phyloP scores from a whole-genome alignment of 768 basidiomycete species.

The Grammothele lineata region DNA sequence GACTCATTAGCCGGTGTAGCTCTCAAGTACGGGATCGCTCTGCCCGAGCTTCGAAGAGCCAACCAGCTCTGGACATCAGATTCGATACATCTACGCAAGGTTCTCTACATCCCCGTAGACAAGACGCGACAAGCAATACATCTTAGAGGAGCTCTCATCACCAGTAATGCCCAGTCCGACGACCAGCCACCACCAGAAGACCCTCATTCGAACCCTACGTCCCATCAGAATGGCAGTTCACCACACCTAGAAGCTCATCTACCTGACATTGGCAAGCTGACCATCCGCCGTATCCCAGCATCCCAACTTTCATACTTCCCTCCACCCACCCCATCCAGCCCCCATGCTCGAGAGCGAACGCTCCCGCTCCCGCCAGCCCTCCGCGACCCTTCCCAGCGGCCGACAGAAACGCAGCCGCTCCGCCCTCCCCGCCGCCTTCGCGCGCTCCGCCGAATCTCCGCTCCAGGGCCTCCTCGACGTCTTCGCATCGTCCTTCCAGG shows the following conservation, averaged over 20 bases:
- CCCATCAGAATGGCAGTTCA: too few relatives aligned
- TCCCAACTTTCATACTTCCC: slow-evolving; percentile 31
- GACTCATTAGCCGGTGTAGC: slow-evolving; percentile 89
- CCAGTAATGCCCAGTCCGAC: neutral
- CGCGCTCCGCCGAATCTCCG: slow-evolving; percentile 1
- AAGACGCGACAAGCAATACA: slow-evolving; percentile 45
- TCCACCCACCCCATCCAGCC: slow-evolving; percentile 12
- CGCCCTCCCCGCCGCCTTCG: slow-evolving; percentile 1
- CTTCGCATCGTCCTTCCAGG: slow-evolving; percentile 7
- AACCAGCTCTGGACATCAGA: slow-evolving; percentile 96
- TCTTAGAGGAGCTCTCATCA: slow-evolving; percentile 17
- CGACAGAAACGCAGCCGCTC: neutral
- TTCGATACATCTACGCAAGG: slow-evolving; percentile 80
- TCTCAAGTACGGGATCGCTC: slow-evolving; percentile 81
- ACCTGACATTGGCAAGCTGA: slow-evolving; percentile 11
- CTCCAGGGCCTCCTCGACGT: slow-evolving; percentile 7
- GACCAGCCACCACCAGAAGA: too few relatives aligned
- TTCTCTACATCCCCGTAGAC: slow-evolving; percentile 76
- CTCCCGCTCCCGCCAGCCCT: neutral
- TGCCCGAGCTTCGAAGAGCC: slow-evolving; percentile 76
- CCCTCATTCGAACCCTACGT: too few relatives aligned
- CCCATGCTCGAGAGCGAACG: neutral
- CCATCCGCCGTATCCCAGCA: slow-evolving; percentile 27
- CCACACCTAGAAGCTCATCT: neutral
- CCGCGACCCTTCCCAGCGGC: slow-evolving; percentile 2